Evolutionary conservation across 2,329 filamentous ascomycete species (phyloP).

Genomic region (Botrytis byssoidea): DNA sequence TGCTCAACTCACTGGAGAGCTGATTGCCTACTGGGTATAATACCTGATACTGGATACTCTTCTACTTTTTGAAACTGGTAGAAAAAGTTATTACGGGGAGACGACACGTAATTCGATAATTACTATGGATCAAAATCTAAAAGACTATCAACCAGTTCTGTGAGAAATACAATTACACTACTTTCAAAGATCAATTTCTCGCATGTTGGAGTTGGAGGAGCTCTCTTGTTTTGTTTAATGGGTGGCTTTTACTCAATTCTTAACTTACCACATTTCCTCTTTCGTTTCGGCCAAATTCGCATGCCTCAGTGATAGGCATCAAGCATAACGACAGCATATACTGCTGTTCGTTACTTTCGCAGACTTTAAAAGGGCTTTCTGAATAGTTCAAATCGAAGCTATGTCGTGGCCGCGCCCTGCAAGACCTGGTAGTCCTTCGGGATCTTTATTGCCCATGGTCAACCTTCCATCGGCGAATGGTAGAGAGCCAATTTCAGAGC

Average conservation of each 20-base stretch:
- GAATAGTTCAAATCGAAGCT: slow-evolving; percentile 18
- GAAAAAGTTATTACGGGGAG: neutral
- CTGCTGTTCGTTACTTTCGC: slow-evolving; percentile 35
- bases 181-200: slow-evolving; percentile 3
- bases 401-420: slow-evolving; percentile 39
- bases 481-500: slow-evolving; percentile 29
- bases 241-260: neutral
- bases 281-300: slow-evolving; percentile 23
- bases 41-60: neutral
- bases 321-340: slow-evolving; percentile 35
- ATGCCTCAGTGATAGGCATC: slow-evolving; percentile 38
- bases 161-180: neutral
- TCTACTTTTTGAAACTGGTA: neutral
- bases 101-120: slow-evolving; percentile 16
- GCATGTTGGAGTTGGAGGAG: slow-evolving; percentile 9
- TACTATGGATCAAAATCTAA: slow-evolving; percentile 11
- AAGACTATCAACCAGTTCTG: neutral
- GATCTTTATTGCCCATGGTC: slow-evolving; percentile 34
- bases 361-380: neutral
- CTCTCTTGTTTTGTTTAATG: neutral
- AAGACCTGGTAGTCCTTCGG: slow-evolving; percentile 35
- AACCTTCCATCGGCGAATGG: slow-evolving; percentile 33
- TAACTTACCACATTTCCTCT: slow-evolving; percentile 7
- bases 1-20: slow-evolving; percentile 3
- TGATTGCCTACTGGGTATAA: neutral